Evolutionary conservation across 2,329 filamentous ascomycete species (phyloP), one percentile per base, ranked within the genome.

Genomic region (Hypoxylon sp.): DNA sequence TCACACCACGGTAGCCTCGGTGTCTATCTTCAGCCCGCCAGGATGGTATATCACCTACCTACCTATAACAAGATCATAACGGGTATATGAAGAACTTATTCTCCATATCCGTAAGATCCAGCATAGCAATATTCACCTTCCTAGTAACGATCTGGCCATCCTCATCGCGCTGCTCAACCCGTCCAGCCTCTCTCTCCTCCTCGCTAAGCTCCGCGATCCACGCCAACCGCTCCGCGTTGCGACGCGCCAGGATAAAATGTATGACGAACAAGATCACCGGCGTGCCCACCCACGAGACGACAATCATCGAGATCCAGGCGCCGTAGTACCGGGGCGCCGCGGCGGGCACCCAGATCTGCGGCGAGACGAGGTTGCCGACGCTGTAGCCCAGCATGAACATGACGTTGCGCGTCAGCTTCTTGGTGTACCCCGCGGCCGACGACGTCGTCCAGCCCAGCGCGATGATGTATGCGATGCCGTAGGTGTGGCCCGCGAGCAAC

Each of bases 381-480:
- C 42, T 45, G 7, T 45, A 45, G 16, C 42, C 42, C 16, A 45
- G 17, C 42, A 45, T 45, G 8, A 45, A 45, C 42, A 45, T 45
- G 23, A 45, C 42, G 42, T 45, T 45, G 7, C 42, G 31, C n/a
- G 42, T 45, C 12, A 45, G 31, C 42, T 45, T 45, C 17, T 45
- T 45, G 7, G 42, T 45, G 25, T 45, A 45, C 1, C 42, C 42
- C 8, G 42, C 42, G n/a, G 42, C 42, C 3, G 42, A 45, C 11
- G 42, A 45, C 4, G 42, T 45, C 20, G 42, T 45, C 42, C 42
- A 45, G n/a, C 42, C 42, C n/a, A 45, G 31, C n/a, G 42, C 42
- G 25, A 45, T 45, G 25, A 45, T 45, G 16, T 45, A 45, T 9
- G 42, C 36, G 16, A 45, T 26, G 8, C 42, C 42, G 25, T 45